Evolutionary conservation across 495 filamentous ascomycete genomes (phyloP).

Genomic region (Trichoderma parareesei): DNA sequence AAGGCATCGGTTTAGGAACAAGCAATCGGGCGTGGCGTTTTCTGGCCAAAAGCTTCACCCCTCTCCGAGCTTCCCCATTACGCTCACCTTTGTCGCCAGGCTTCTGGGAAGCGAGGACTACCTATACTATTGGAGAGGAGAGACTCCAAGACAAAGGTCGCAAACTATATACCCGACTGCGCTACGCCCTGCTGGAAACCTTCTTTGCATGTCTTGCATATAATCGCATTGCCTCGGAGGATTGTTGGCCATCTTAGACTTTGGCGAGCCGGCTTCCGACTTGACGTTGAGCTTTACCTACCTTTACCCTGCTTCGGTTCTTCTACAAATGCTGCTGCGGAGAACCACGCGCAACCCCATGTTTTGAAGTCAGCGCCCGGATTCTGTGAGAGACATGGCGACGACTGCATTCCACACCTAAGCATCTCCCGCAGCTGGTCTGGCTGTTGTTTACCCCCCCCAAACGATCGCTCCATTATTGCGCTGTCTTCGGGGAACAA

Average conservation of each 20-base stretch:
- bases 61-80: not conserved
- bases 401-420: conserved; percentile 2
- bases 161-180: conserved; percentile 2
- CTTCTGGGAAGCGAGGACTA: not conserved
- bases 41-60: conserved; percentile 3
- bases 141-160: no score
- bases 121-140: no score
- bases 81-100: not conserved
- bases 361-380: not conserved
- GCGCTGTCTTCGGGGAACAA: not conserved
- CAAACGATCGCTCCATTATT: not conserved
- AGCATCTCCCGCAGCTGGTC: conserved; percentile 13
- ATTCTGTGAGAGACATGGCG: not conserved
- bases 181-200: not conserved
- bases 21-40: not conserved
- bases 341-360: not conserved
- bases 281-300: not conserved
- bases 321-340: conserved; percentile 6
- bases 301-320: not conserved
- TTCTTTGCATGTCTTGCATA: not conserved
- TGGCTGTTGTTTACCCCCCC: conserved; percentile 17
- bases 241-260: not conserved
- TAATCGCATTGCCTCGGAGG: not conserved
- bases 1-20: not conserved
- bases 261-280: not conserved